phyloP scores from a whole-genome alignment of 441 rosid genomes.

The Eutrema salsugineum region DNA sequence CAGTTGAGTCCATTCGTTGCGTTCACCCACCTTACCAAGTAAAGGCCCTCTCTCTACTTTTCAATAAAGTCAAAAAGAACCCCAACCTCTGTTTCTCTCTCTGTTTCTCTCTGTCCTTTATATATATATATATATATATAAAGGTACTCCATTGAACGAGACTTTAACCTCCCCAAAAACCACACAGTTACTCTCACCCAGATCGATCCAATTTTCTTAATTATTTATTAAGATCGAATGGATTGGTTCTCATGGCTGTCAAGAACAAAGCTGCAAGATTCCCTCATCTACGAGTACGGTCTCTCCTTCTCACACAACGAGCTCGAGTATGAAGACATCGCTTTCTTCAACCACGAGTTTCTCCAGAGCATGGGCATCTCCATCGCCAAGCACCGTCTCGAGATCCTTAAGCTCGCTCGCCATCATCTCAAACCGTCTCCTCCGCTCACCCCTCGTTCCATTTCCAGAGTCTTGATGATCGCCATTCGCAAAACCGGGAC shows the following conservation, averaged over 20 bases:
- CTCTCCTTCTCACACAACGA: constrained; percentile 73
- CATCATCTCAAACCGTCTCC: constrained; percentile 29
- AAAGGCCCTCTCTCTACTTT: constrained; percentile 3
- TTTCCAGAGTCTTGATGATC: constrained; percentile 47
- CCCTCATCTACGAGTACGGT: constrained; percentile 71
- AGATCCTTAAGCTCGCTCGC: constrained; percentile 82
- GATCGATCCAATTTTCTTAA: background rate
- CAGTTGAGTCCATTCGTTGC: constrained; percentile 47
- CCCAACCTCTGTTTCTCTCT: constrained; percentile 9
- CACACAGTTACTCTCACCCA: constrained; percentile 4
- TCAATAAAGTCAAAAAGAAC: constrained; percentile 15
- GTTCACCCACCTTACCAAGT: constrained; percentile 44
- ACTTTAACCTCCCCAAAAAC: constrained; percentile 18
- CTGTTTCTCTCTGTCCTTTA: background rate
- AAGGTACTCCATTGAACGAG: background rate
- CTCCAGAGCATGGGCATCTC: constrained; percentile 96
- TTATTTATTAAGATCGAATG: constrained; percentile 26
- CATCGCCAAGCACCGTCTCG: constrained; percentile 90
- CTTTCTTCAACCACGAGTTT: constrained; percentile 82
- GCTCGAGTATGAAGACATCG: constrained; percentile 72
- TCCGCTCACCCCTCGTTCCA: constrained; percentile 23
- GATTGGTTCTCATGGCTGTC: constrained; percentile 94
- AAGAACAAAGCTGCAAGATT: constrained; percentile 66
- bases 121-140: background rate
- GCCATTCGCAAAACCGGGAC: constrained; percentile 62